Base-by-base conservation (phyloP, 352 stramenopile species). In the Globisporangium viniferum region DNA sequence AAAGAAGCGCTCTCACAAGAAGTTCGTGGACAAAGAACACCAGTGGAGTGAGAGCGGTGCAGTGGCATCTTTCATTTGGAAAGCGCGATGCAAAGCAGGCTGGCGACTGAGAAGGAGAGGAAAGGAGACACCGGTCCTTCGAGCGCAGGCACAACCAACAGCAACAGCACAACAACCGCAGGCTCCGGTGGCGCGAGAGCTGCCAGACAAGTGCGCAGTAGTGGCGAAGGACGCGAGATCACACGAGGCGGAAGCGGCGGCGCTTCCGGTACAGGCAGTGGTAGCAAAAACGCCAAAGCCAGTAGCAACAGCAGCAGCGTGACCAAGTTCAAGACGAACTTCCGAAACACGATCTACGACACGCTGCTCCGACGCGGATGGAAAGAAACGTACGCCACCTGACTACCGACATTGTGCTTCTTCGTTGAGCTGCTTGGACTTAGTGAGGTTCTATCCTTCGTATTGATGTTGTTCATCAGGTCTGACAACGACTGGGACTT, bases 301-400 rank as follows among this genome's bases (percentile, higher is more conserved):
- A 60, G 36, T 31, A 46, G 27, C 49, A 66, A 51, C 22, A 44
- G 35, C 24, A 59, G 20, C 31, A 57, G 53, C 68, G 62, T 72
- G 62, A 91, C 91, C 59, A 80, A 86, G 54, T 97, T 97, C 73
- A 95, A 95, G 73, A 97, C 90, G 8, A 94, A 73, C 10, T 97
- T 97, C 77, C 84, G 89, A 44, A 98, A 97, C 69, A 97, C 91
- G 5, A 96, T 98, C 67, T 98, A 93, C 73, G 91, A 98, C 69
- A 93, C 92, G 22, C 84, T 98, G 69, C 76, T 95, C 33, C 81
- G 80, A 58, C 84, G 89, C 2, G 92, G 92, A 0, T 98, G 92
- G 92, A 97, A 96, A 72, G 88, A 97, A 63, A 96, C 90, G 74
- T 72, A 36, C 9, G 60, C 49, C 5, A 5, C 10, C 14, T 55